Conservation (phyloP, 805 yeast species). For the Metschnikowia peoriensis region DNA sequence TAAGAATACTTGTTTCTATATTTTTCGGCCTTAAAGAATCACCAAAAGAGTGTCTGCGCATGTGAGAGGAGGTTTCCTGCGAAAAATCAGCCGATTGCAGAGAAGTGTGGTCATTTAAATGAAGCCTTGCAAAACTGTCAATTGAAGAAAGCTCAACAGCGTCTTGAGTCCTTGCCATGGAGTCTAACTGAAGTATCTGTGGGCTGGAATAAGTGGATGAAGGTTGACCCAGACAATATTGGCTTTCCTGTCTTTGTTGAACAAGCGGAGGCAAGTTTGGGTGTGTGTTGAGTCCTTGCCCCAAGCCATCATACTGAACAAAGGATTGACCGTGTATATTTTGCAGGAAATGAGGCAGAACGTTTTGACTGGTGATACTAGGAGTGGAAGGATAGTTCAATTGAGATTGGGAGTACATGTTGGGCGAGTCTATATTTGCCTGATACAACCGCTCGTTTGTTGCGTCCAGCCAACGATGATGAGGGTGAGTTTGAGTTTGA, state of each 20-base stretch:
- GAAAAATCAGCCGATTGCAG: neutral
- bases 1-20: neutral
- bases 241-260: neutral
- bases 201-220: neutral
- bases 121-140: neutral
- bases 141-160: neutral
- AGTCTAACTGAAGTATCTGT: neutral
- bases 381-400: slow-evolving; percentile 5
- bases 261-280: neutral
- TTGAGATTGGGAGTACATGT: neutral
- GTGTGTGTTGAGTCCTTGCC: neutral
- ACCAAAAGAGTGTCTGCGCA: slow-evolving; percentile 4
- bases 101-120: neutral
- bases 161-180: neutral
- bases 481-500: neutral
- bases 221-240: neutral
- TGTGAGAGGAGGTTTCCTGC: neutral
- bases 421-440: neutral
- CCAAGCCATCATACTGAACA: neutral
- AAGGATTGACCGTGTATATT: neutral
- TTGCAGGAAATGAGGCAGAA: slow-evolving; percentile 6
- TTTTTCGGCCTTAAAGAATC: neutral
- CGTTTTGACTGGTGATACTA: slow-evolving; percentile 2
- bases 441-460: neutral
- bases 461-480: neutral